Evolutionary conservation across 1,284 basidiomycete genomes (phyloP), one percentile per base, ranked within the genome.

Genomic region (Malassezia vespertilionis): DNA sequence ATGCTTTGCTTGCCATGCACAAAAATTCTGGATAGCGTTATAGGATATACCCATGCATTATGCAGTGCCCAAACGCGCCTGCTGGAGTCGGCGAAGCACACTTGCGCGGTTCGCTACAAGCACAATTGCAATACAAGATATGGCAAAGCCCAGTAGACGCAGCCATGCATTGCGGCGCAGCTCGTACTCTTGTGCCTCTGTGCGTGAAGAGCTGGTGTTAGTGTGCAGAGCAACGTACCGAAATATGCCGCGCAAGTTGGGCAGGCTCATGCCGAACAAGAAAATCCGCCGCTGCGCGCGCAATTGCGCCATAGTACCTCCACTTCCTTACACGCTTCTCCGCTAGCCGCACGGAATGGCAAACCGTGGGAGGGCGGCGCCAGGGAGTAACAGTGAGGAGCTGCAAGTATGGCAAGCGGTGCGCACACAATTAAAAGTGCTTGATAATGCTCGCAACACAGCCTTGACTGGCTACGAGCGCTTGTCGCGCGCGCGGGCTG

Each of bases 351-450:
- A 40, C 26, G 43, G 18, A 5, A 44, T 44, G 43, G 18, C 40
- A 18, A 31, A 20, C 15, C 40, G 46, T 8, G 24, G 17, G 15
- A 35, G 46, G 17, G 20, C 40, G 20, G 33, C 39, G 15, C 28
- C 28, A 6, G 43, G 18, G 26, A 8, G 37, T 15, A 15, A 18
- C 26, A 30, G 33, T 7, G 37, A 40, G 60, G 66, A 69, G 45
- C 48, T 61, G 17, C 66, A 69, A 32, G 52, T 69, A 4, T 69
- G 66, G 66, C 59, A 65, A 36, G 48, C 48, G 0, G 61, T 67
- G 5, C 44, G 61, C 4, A 52, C 54, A 14, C 57, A 67, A 30
- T 52, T 69, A 2, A 53, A 57, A 22, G 49, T 53, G 4, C 52
- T 69, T 27, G 60, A 69, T 37, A 58, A 55, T 43, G 54, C 63